A percentile compares a stretch with the other conserved stretches of the same genome.
Evolutionary conservation across 2,329 filamentous ascomycete genomes (phyloP).

Genomic region (Herpomyces periplanetae): DNA sequence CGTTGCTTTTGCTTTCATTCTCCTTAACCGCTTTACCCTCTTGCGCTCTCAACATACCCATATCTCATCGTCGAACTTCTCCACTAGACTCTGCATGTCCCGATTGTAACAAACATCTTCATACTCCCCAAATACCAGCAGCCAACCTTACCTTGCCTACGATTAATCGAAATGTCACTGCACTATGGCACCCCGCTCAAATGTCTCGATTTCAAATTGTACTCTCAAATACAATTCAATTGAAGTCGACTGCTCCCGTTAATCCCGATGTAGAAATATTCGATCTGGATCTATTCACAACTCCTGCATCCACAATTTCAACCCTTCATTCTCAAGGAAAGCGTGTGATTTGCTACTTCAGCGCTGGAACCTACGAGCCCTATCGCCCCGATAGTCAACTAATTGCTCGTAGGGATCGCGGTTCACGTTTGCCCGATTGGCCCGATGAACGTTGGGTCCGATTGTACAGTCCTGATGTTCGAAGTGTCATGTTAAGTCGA

Average conservation of each 20-base stretch:
- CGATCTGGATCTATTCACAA: conserved; percentile 20
- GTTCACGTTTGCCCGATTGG: conserved; percentile 20
- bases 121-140: too few species aligned
- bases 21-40: too few species aligned
- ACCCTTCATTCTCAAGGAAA: conserved; percentile 13
- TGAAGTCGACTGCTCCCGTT: conserved; percentile 6
- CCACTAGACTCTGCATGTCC: too few species aligned
- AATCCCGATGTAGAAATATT: conserved; percentile 15
- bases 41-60: too few species aligned
- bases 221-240: conserved; percentile 10
- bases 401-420: conserved; percentile 16
- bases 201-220: conserved; percentile 20
- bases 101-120: too few species aligned
- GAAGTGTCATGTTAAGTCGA: conserved; percentile 19
- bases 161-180: conserved; percentile 5
- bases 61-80: too few species aligned
- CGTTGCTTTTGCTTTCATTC: too few species aligned
- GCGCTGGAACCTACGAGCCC: conserved; percentile 24
- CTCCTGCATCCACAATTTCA: conserved; percentile 10
- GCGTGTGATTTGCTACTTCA: conserved; percentile 35
- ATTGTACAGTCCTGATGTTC: conserved; percentile 15
- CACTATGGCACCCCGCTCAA: conserved; percentile 14
- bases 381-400: conserved; percentile 16
- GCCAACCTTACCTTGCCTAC: too few species aligned
- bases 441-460: conserved; percentile 24